Conservation (phyloP, 1,284 basidiomycete species). For the Leccinum griseonigrum region DNA sequence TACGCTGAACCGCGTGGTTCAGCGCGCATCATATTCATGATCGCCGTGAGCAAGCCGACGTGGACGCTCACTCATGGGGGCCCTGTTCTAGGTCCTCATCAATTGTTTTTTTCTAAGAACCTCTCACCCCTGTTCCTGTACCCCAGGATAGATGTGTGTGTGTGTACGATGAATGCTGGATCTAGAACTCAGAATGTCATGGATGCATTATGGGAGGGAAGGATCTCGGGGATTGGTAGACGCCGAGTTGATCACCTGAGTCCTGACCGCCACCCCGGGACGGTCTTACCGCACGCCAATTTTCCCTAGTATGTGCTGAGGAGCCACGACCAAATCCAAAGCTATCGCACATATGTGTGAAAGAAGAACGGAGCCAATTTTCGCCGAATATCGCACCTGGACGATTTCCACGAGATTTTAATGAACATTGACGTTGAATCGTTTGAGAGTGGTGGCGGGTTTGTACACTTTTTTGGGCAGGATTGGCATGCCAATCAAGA, state of each 20-base stretch:
- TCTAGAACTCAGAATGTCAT: background rate
- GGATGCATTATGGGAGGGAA: background rate
- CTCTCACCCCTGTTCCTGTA: background rate
- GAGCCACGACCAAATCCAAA: background rate
- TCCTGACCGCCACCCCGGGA: background rate
- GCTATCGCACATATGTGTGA: background rate
- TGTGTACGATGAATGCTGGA: too few relatives aligned
- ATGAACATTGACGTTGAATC: background rate
- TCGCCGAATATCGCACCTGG: background rate
- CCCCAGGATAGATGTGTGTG: background rate
- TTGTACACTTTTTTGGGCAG: background rate
- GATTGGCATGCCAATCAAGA: background rate
- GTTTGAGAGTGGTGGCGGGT: background rate
- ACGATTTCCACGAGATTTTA: background rate
- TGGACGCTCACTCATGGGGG: background rate
- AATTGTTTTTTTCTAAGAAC: background rate
- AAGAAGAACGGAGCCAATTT: background rate
- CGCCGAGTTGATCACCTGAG: background rate
- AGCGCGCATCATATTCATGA: background rate
- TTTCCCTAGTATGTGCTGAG: background rate
- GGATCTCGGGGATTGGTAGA: background rate
- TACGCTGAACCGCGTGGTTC: constrained; percentile 9
- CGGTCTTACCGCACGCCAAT: background rate
- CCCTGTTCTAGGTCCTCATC: background rate
- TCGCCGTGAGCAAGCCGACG: background rate